Conservation (phyloP, 1,139 yeast species). For the Pichia sp. region DNA sequence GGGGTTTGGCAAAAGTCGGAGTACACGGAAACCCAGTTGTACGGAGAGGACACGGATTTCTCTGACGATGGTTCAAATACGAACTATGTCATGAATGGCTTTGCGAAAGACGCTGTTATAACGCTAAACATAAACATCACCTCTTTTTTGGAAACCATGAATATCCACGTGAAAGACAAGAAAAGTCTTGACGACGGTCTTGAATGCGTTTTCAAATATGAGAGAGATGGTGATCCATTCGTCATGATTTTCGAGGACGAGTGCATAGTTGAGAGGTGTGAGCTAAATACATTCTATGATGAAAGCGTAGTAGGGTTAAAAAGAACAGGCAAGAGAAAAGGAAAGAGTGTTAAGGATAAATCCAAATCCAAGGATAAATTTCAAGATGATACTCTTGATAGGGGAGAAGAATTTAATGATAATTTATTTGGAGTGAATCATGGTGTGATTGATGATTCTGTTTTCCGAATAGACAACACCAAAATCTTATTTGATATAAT, state of each 20-base stretch:
- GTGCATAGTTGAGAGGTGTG: conserved; percentile 61
- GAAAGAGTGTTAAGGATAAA: not conserved
- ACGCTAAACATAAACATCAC: conserved; percentile 32
- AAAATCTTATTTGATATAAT: conserved; percentile 57
- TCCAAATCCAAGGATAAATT: not conserved
- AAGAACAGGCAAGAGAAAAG: not conserved
- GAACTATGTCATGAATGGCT: conserved; percentile 2
- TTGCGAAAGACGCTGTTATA: conserved; percentile 13
- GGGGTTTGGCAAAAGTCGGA: conserved; percentile 15
- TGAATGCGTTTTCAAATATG: conserved; percentile 41
- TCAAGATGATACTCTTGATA: not conserved
- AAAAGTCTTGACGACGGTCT: conserved; percentile 26
- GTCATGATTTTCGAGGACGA: conserved; percentile 67
- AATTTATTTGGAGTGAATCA: conserved; percentile 16
- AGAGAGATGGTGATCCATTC: conserved; percentile 59
- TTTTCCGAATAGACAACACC: conserved; percentile 42
- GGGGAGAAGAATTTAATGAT: conserved; percentile 10
- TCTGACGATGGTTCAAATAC: conserved; percentile 11
- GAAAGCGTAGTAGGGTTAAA: conserved; percentile 18
- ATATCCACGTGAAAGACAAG: conserved; percentile 27
- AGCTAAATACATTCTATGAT: conserved; percentile 53
- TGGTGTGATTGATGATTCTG: conserved; percentile 12
- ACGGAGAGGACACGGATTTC: conserved; percentile 10
- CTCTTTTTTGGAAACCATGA: conserved; percentile 40
- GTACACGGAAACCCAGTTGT: conserved; percentile 7